Percentiles rank a stretch among this genome's conserved stretches.
Conservation (phyloP, 1,284 basidiomycete species). For the Moesziomyces parantarcticus region DNA sequence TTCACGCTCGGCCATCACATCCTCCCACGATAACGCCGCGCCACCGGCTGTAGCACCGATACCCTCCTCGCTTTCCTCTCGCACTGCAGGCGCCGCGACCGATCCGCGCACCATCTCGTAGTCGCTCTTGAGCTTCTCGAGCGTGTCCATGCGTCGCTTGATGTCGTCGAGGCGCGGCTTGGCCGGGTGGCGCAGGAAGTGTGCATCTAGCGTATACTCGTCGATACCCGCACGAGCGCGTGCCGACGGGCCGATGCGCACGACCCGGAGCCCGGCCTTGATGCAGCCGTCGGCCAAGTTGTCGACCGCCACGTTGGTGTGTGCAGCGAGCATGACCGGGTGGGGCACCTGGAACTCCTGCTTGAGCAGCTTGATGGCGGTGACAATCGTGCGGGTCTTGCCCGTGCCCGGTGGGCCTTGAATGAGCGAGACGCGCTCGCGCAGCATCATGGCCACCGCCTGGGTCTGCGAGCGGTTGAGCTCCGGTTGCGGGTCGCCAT, state of each 20-base stretch:
- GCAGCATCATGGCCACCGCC: slow-evolving; percentile 88
- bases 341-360: slow-evolving; percentile 84
- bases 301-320: slow-evolving; percentile 94
- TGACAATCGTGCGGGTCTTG: slow-evolving; percentile 91
- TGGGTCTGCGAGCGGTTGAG: slow-evolving; percentile 83
- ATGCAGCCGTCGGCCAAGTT: slow-evolving; percentile 81
- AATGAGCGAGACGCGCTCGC: slow-evolving; percentile 80
- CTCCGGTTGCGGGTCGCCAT: slow-evolving; percentile 81
- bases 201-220: slow-evolving; percentile 76
- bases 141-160: slow-evolving; percentile 36
- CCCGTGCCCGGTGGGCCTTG: slow-evolving; percentile 97
- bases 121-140: slow-evolving; percentile 40
- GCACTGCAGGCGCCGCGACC: slow-evolving; percentile 42
- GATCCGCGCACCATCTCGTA: slow-evolving; percentile 28
- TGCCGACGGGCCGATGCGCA: slow-evolving; percentile 77
- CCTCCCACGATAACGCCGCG: slow-evolving; percentile 36
- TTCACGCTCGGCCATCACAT: slow-evolving; percentile 24
- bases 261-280: slow-evolving; percentile 75
- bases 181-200: slow-evolving; percentile 76
- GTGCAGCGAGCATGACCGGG: slow-evolving; percentile 87
- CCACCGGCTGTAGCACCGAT: background rate
- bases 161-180: slow-evolving; percentile 70
- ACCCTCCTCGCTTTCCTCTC: slow-evolving; percentile 56
- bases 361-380: slow-evolving; percentile 85
- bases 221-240: slow-evolving; percentile 73